phyloP scores from a whole-genome alignment of 164 flowering plant species.

The Macadamia tetraphylla region DNA sequence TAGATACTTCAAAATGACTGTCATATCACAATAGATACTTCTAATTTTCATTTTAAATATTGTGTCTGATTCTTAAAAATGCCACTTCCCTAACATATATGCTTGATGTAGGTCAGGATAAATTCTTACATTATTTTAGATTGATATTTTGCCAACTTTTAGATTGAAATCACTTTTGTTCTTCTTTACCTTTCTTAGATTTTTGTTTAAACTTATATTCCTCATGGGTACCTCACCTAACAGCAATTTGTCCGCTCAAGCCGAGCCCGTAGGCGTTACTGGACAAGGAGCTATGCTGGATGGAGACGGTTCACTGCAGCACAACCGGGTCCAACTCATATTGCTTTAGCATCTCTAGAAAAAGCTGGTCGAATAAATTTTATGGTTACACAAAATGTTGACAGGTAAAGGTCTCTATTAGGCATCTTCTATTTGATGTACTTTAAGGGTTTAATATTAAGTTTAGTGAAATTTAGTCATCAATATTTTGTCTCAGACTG shows the following conservation, averaged over 20 bases:
- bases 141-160: background rate
- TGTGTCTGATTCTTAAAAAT: too few relatives aligned
- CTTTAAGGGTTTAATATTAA: background rate
- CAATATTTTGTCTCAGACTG: constrained; percentile 41
- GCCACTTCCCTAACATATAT: too few relatives aligned
- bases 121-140: too few relatives aligned
- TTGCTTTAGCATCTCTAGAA: constrained; percentile 81
- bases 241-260: constrained; percentile 82
- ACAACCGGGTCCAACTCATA: constrained; percentile 77
- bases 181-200: background rate
- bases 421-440: constrained; percentile 3
- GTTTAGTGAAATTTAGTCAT: constrained; percentile 3
- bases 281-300: constrained; percentile 99
- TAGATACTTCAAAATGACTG: too few relatives aligned
- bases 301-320: constrained; percentile 80
- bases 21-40: too few relatives aligned
- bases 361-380: constrained; percentile 62
- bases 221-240: constrained; percentile 2
- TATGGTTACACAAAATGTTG: constrained; percentile 95
- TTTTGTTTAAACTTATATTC: constrained; percentile 2
- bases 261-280: constrained; percentile 84
- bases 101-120: too few relatives aligned
- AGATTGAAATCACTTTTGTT: background rate
- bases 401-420: constrained; percentile 42
- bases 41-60: too few relatives aligned